A percentile compares a stretch with the other conserved stretches of the same genome.
Conservation (phyloP, 805 yeast genomes). For the Wickerhamiella bombiphila region DNA sequence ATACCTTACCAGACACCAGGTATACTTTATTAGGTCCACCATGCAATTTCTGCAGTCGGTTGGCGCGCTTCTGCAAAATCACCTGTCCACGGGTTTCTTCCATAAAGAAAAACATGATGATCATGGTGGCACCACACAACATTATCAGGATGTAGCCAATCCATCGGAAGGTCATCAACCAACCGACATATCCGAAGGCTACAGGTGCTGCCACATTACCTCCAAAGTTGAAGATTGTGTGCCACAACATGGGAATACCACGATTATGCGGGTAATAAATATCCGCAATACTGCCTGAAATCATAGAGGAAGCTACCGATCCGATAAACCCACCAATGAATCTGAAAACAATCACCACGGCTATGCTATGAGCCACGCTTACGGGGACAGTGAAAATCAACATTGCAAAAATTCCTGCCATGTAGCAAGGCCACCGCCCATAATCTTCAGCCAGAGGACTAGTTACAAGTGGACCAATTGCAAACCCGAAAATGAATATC, state of each 20-base stretch:
- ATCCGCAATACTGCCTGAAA: conserved; percentile 64
- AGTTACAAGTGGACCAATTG: conserved; percentile 44
- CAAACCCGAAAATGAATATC: conserved; percentile 45
- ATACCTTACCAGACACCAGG: conserved; percentile 10
- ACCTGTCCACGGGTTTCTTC: conserved; percentile 54
- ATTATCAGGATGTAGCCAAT: conserved; percentile 48
- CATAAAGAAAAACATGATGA: conserved; percentile 30
- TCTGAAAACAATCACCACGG: conserved; percentile 48
- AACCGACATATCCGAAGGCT: conserved; percentile 42
- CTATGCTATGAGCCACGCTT: conserved; percentile 39
- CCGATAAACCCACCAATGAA: conserved; percentile 59
- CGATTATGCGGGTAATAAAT: conserved; percentile 44
- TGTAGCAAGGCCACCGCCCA: conserved; percentile 38
- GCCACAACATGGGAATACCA: conserved; percentile 54
- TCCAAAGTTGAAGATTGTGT: conserved; percentile 38
- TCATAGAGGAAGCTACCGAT: conserved; percentile 57
- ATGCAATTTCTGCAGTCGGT: conserved; percentile 21
- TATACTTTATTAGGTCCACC: conserved; percentile 9
- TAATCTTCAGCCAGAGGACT: conserved; percentile 44
- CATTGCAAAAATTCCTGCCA: conserved; percentile 27
- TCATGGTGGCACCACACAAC: conserved; percentile 40
- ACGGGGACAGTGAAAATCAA: conserved; percentile 30
- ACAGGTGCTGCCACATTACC: conserved; percentile 62
- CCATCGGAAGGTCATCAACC: conserved; percentile 55
- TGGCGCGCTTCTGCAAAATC: conserved; percentile 35